Conservation (phyloP, 73 alveolate species). For the Effrenium voratum region DNA sequence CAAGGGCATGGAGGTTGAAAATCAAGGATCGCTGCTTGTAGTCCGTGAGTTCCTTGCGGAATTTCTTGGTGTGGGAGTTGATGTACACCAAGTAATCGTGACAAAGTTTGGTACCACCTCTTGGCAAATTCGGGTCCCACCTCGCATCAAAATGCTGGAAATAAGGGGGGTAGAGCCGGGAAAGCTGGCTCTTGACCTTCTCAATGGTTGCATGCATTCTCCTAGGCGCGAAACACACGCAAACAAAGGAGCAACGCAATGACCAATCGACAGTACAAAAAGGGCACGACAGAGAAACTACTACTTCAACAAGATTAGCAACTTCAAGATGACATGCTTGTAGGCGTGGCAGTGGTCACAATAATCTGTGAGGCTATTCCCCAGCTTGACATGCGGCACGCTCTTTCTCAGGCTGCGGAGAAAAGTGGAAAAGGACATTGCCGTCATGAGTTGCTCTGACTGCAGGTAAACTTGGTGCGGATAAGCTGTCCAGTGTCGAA, state of each 20-base stretch:
- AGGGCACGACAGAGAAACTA: neutral
- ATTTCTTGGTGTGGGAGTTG: neutral
- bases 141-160: neutral
- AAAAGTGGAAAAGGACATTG: neutral
- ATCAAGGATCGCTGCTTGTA: neutral
- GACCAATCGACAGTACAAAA: neutral
- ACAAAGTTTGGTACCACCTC: neutral
- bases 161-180: neutral
- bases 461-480: neutral
- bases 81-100: neutral
- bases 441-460: neutral
- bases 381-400: neutral
- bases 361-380: neutral
- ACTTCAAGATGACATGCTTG: neutral
- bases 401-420: neutral
- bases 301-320: neutral
- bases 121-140: neutral
- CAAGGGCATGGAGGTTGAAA: neutral
- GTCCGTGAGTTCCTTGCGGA: neutral
- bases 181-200: neutral
- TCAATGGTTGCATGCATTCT: neutral
- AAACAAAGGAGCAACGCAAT: neutral
- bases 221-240: neutral
- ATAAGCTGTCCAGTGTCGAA: neutral
- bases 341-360: neutral